Base-by-base conservation (phyloP, 768 basidiomycete species). In the Dictyophora rubrovolvata region DNA sequence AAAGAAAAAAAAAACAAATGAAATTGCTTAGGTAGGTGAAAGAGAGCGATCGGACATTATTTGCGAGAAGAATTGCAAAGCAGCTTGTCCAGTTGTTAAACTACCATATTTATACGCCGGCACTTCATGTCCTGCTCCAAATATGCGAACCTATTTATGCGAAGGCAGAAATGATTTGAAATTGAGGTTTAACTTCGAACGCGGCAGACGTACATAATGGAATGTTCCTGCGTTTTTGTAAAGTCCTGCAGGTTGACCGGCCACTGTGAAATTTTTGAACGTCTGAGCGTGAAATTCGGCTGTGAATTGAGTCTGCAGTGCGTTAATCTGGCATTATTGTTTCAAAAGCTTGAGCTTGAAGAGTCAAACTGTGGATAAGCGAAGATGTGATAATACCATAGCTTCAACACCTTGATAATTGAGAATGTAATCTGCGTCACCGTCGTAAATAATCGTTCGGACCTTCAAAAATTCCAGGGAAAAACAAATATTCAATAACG, bases 201-300 rank as follows among this genome's bases (percentile, higher is more conserved):
- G n/a, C n/a, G n/a, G n/a, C n/a, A n/a, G n/a, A n/a, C n/a, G 74
- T 16, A 83, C 65, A 61, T 82, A 83, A 9, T 81, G 80, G 67
- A 78, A 75, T 9, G 72, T 79, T 11, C 81, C 82, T 4, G 82
- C 80, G 59, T 81, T 82, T 71, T 84, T 84, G 70, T 71, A 82
- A 34, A 77, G 67, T 3, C 81, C 83, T 4, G 82, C 71, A 1
- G 67, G 59, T 59, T 77, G 72, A 0, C 82, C 82, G 1, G 71
- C 65, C 17, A 84, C 82, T 0, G 72, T 80, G 68, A 74, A 83
- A 50, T 72, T 72, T 11, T 73, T 62, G 66, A 81, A 82, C 0
- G 65, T 20, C 63, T 80, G 77, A 48, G 69, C 53, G 47, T 75
- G 69, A 64, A 73, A 82, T 20, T 69, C 20, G 0, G 73, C 17